Base-by-base conservation (phyloP, 352 stramenopile genomes). In the Globisporangium mamillatum region DNA sequence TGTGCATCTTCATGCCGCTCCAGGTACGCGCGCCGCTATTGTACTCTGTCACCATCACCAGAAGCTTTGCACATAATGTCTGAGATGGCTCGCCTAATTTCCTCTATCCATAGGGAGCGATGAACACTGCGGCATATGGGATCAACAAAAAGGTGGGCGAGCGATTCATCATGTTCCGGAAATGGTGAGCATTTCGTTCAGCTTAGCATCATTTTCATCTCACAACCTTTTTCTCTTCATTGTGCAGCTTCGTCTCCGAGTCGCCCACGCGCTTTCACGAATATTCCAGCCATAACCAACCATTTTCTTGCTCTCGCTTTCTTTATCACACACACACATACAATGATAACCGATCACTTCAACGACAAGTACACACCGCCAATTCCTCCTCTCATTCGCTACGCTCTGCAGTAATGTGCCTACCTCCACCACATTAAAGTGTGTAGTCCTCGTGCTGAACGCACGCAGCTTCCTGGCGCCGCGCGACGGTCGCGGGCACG, bases 1-100 rank as follows among this genome's bases (percentile, higher is more conserved):
- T 84, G 58, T 84, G 81, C 57, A 82, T 90, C 56, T 91, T 91
- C 66, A 81, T 71, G 1, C 86, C 84, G n/a, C 73, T 92, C 3
- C 86, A 94, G 76, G 85, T 91, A 69, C 12, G 36, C 10, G 48
- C 22, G 34, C 38, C 48, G 64, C n/a, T 14, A 2, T n/a, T 36
- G 32, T 36, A 36, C 32, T 36, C 5, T 36, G 7, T 36, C 32
- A 9, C 9, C 16, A 20, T 32, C 5, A 57, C 20, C 10, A 18
- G 38, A 3, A 20, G 38, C 2, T 14, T 5, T 1, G 38, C 38
- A 8, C 14, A 22, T 8, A 52, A 10, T 52, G 44, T n/a, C 44
- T 52, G 44, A 59, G 18, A n/a, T 58, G 52, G 52, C 18, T 29
- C 25, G 22, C 32, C 25, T 12, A 57, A 6, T 9, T 34, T 57